A percentile compares a stretch with the other conserved stretches of the same genome.
Evolutionary conservation across 768 basidiomycete genomes (phyloP).

Genomic region (Mycena olivaceomarginata): DNA sequence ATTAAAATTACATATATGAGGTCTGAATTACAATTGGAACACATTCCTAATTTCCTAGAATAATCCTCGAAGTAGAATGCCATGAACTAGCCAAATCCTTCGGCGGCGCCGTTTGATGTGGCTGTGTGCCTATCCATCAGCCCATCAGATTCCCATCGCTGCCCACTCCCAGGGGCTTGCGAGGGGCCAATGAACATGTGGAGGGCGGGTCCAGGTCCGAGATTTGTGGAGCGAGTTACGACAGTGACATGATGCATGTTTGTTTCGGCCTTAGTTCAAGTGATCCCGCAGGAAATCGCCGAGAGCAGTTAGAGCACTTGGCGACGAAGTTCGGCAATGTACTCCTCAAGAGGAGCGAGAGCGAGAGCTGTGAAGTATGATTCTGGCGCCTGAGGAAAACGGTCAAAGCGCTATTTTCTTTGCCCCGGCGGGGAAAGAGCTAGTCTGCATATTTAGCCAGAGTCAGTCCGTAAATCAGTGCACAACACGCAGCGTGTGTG

Average conservation of each 20-base stretch:
- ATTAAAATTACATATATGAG: too few relatives aligned
- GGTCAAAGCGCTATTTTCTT: constrained; percentile 12
- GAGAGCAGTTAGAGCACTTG: constrained; percentile 13
- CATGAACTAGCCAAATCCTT: too few relatives aligned
- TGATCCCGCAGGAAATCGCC: constrained; percentile 13
- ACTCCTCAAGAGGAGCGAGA: constrained; percentile 10
- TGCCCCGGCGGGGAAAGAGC: constrained; percentile 14
- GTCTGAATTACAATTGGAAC: too few relatives aligned
- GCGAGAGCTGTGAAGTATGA: constrained; percentile 9
- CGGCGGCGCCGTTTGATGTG: too few relatives aligned
- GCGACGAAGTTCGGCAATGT: constrained; percentile 5
- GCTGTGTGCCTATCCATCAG: too few relatives aligned
- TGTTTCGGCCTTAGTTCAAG: constrained; percentile 6
- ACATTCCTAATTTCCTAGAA: too few relatives aligned
- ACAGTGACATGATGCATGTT: constrained; percentile 9
- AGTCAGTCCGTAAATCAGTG: too few relatives aligned
- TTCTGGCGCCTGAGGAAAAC: constrained; percentile 10
- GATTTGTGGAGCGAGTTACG: constrained; percentile 8
- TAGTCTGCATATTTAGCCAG: too few relatives aligned
- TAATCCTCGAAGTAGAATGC: too few relatives aligned
- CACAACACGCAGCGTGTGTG: too few relatives aligned
- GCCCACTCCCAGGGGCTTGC: too few relatives aligned
- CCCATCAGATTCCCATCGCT: too few relatives aligned
- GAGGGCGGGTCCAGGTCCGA: constrained; percentile 6
- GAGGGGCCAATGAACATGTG: constrained; percentile 7